These are phyloP conservation scores for Glebionis coronaria DNA, from an alignment of 129 eudicot species.

Conservation along the genomic window DNA sequence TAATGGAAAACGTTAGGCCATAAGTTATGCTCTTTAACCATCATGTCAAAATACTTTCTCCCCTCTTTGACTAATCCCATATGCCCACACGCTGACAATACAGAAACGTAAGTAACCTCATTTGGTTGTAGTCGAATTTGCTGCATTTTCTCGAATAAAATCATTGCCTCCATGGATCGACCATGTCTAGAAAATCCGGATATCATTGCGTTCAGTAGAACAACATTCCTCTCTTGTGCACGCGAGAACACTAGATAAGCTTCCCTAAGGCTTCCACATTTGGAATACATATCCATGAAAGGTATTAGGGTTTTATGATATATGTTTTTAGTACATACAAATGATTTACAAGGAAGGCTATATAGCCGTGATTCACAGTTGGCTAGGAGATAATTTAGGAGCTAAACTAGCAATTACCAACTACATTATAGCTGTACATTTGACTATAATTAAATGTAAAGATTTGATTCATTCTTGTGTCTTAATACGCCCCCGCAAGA, in stretches of 20 bases:
- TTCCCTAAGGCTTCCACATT: constrained; percentile 76
- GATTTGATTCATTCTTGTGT: too few relatives aligned
- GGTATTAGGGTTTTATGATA: too few relatives aligned
- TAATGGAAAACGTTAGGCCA: constrained; percentile 61
- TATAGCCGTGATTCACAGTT: too few relatives aligned
- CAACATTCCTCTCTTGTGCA: constrained; percentile 53
- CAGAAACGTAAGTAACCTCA: constrained; percentile 70
- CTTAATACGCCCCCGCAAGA: too few relatives aligned
- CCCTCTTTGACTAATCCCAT: constrained; percentile 83
- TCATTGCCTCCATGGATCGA: constrained; percentile 62
- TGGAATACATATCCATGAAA: constrained; percentile 88
- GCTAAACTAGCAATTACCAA: too few relatives aligned
- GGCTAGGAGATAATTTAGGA: too few relatives aligned
- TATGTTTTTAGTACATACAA: too few relatives aligned
- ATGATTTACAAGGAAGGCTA: too few relatives aligned
- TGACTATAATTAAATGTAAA: too few relatives aligned
- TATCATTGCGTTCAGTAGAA: constrained; percentile 73
- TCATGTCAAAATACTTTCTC: constrained; percentile 51
- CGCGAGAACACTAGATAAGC: constrained; percentile 56
- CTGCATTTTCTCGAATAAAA: constrained; percentile 87
- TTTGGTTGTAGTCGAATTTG: constrained; percentile 60
- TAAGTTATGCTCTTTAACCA: constrained; percentile 56
- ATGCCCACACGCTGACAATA: constrained; percentile 84
- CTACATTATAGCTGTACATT: too few relatives aligned
- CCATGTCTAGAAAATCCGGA: constrained; percentile 86